Base-by-base conservation (phyloP, 2,329 filamentous ascomycete species). In the Ustilaginoidea virens region DNA sequence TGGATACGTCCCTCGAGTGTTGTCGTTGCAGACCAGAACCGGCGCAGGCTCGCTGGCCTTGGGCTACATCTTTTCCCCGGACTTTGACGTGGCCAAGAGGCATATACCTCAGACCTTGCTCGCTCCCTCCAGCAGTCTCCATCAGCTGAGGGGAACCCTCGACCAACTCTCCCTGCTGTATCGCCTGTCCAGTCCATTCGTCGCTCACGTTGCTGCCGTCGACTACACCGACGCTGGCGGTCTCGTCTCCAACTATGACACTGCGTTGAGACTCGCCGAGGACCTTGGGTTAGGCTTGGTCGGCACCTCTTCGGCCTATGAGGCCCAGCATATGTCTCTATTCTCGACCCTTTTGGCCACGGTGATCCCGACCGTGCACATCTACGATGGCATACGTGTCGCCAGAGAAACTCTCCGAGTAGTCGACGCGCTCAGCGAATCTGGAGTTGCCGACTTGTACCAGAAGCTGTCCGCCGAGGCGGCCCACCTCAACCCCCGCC, bases 41-140 rank as follows among this genome's bases (percentile, higher is more conserved):
- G 90, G 90, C 34, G 90, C 90, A 30, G 90, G 87, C 32, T 75
- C 80, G 39, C 80, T 96, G 48, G 85, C 90, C 14, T 69, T 98
- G 27, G 90, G 90, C 33, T 98, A 98, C 59, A 81, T 96, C 52
- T 98, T 96, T 66, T 94, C 86, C 36, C 82, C 83, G 46, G 90
- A 98, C 57, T 94, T 93, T 47, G 86, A 96, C 52, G 56, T 93
- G 45, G 74, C 70, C 61, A 94, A 90, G 66, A 75, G 86, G 41
- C 75, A 90, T 49, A 75, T 94, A 33, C 87, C 90, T 3, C 90
- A 98, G 65, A 76, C 82, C 11, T 74, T 98, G 38, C 59, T 98
- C 38, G 87, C 85, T 7, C 82, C 85, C 3, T 86, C 85, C 1
- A 74, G 81, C 25, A 87, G 77, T 39, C 62, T 98, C 39, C 71